These are phyloP conservation scores for Manihot esculenta DNA, from an alignment of 441 rosid genomes.

Conservation along the genomic window DNA sequence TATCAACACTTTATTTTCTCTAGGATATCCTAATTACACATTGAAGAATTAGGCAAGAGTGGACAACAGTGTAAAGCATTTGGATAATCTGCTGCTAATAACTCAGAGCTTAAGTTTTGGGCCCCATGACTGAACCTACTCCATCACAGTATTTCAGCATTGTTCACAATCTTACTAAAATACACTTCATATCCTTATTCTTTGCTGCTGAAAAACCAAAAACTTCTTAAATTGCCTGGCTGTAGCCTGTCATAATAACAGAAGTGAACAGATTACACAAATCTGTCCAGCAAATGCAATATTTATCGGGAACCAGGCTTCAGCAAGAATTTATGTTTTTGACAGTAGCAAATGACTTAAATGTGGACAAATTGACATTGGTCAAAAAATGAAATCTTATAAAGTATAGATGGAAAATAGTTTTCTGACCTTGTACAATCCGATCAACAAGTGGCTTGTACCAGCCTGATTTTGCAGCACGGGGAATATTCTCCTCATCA, in stretches of 20 bases:
- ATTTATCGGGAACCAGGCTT: neutral
- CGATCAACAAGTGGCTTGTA: conserved; percentile 57
- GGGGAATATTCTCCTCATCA: conserved; percentile 51
- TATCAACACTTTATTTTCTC: neutral
- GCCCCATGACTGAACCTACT: neutral
- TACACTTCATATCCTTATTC: neutral
- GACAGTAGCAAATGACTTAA: conserved; percentile 7
- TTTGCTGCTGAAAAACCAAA: neutral
- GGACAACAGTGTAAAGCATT: neutral
- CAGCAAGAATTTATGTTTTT: neutral
- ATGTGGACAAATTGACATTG: neutral
- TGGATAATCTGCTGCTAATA: neutral
- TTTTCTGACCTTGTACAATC: conserved; percentile 48
- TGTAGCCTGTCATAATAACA: neutral
- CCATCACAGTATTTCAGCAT: neutral
- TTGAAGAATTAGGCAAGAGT: neutral
- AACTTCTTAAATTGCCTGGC: neutral
- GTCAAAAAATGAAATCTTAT: conserved; percentile 1
- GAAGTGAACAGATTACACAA: neutral
- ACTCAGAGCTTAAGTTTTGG: neutral
- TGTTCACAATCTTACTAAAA: neutral
- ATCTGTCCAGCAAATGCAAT: neutral
- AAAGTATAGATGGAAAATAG: conserved; percentile 18
- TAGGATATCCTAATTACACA: neutral
- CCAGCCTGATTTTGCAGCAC: conserved; percentile 64